These are phyloP conservation scores for Linum lewisii DNA, from an alignment of 345 rosid genomes.

Conservation along the genomic window DNA sequence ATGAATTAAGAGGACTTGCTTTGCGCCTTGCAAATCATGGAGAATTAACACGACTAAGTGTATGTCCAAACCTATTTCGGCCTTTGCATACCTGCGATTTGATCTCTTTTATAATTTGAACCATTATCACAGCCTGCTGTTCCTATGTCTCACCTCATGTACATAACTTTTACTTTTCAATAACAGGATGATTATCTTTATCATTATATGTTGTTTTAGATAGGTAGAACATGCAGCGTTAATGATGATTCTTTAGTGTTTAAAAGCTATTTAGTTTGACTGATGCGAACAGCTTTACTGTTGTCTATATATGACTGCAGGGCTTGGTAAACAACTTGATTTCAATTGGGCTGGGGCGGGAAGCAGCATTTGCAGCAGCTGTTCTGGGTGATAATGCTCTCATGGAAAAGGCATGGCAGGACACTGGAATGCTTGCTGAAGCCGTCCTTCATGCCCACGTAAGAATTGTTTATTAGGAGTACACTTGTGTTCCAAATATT, in stretches of 20 bases:
- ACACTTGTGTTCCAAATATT: slow-evolving; percentile 4
- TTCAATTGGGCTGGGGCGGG: slow-evolving; percentile 84
- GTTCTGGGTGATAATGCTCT: slow-evolving; percentile 92
- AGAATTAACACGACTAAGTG: slow-evolving; percentile 77
- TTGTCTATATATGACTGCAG: slow-evolving; percentile 27
- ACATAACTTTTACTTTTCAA: no score
- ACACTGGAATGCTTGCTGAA: slow-evolving; percentile 99
- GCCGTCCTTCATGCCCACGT: slow-evolving; percentile 99
- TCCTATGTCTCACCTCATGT: no score
- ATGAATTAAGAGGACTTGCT: slow-evolving; percentile 86
- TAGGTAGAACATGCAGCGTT: neutral
- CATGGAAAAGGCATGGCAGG: slow-evolving; percentile 99
- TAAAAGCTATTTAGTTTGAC: slow-evolving; percentile 7
- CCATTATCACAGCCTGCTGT: neutral
- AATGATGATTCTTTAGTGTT: neutral
- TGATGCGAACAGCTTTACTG: slow-evolving; percentile 7
- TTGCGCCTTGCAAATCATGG: slow-evolving; percentile 97
- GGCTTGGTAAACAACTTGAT: slow-evolving; percentile 76
- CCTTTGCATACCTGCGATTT: slow-evolving; percentile 3
- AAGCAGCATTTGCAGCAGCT: slow-evolving; percentile 95
- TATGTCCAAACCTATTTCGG: slow-evolving; percentile 29
- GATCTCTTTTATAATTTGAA: neutral
- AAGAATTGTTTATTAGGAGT: slow-evolving; percentile 18
- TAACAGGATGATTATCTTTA: no score
- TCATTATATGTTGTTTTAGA: neutral